Percentiles rank a stretch among this genome's conserved stretches.
phyloP scores from a whole-genome alignment of 2,329 filamentous ascomycete genomes.

The Fusarium sambucinum region DNA sequence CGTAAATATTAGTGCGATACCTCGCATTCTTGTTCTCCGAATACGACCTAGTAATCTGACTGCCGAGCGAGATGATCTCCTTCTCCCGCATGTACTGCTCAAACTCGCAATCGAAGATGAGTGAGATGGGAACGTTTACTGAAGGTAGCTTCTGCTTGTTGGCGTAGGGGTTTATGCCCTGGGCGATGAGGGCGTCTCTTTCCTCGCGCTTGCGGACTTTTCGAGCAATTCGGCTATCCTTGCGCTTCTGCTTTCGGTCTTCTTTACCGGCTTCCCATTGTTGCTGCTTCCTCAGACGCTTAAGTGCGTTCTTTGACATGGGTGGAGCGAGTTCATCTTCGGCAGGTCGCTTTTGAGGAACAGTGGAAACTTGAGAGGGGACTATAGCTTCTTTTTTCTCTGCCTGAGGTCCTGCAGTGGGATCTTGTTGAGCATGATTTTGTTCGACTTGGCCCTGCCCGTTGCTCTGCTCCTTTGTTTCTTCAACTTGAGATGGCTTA shows the following conservation, averaged over 20 bases:
- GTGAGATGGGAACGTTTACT: constrained; percentile 76
- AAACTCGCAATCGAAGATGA: constrained; percentile 93
- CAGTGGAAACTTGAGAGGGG: constrained; percentile 9
- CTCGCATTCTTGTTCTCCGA: constrained; percentile 81
- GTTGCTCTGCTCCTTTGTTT: neutral
- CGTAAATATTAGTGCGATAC: constrained; percentile 77
- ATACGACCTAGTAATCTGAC: constrained; percentile 89
- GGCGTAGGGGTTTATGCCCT: constrained; percentile 58
- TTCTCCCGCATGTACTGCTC: constrained; percentile 90
- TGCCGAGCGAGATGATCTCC: constrained; percentile 83
- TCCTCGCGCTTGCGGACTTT: constrained; percentile 63
- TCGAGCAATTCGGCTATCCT: constrained; percentile 65
- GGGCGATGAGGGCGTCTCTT: constrained; percentile 62
- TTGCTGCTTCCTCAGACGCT: constrained; percentile 78
- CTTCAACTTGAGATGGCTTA: neutral
- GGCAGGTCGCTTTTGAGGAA: constrained; percentile 14
- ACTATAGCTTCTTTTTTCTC: neutral
- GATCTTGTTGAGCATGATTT: neutral
- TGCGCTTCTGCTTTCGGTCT: constrained; percentile 65
- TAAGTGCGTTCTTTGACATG: constrained; percentile 87
- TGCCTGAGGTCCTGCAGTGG: neutral
- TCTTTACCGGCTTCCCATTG: constrained; percentile 81
- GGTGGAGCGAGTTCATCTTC: constrained; percentile 29
- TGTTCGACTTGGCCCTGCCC: neutral
- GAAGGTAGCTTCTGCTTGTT: constrained; percentile 52